Evolutionary conservation across 768 basidiomycete species (phyloP), one percentile per base, ranked within the genome.

Genomic region (Boletus rex-veris): DNA sequence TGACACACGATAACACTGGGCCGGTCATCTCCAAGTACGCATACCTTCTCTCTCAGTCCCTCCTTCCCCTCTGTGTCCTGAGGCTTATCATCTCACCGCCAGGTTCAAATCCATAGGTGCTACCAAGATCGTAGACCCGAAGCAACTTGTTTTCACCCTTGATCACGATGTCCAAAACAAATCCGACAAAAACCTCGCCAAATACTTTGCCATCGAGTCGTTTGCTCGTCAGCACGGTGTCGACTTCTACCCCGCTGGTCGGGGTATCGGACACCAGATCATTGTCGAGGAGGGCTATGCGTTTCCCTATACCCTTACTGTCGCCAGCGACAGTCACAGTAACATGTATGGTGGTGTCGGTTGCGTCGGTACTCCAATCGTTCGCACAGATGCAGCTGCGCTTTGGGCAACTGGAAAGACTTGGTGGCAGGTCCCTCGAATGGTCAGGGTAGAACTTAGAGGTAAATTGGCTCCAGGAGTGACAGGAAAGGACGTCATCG

Each of bases 331-430:
- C 73, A 94, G 91, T 68, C 95, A 97, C 71, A 92, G 90, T 66
- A 99, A 99, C 70, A 98, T 98, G 90, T 99, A 99, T 65, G 97
- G 97, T 16, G 97, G 95, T 33, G 91, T 99, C 5, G 96, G 93
- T 1, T 96, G 95, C 65, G 84, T 99, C 4, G 97, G 97, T 3
- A 99, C 97, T 0, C 93, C 97, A 0, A 97, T 98, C 58, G 97
- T 98, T 7, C 84, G 97, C 46, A 98, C 92, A 12, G 93, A 96
- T 60, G 90, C 91, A 19, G 93, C 93, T 0, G 96, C 90, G 19
- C 80, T 99, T 11, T 99, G 97, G 97, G 93, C 97, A 12, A 98
- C 97, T 0, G 94, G 95, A 19, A 92, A 90, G 69, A 98, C 97
- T 1, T 99, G 97, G 97, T 98, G 96, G 97, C 97, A 98, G 73